Evolutionary conservation across 2,329 filamentous ascomycete species (phyloP).

Genomic region (Colletotrichum sojae): DNA sequence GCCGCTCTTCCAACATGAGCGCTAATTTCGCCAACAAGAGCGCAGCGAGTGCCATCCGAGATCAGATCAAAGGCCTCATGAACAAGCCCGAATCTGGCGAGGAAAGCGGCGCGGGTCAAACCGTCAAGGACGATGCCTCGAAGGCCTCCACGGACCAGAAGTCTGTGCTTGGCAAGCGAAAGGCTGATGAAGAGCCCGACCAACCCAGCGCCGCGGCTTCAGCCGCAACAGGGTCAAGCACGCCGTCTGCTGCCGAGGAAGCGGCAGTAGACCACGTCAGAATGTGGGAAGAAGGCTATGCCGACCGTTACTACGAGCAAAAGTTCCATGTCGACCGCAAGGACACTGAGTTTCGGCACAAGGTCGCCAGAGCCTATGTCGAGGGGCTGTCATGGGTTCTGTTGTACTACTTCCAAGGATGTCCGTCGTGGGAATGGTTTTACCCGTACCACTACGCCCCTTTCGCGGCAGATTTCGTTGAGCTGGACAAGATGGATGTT

Average conservation of each 20-base stretch:
- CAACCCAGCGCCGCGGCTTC: conserved; percentile 73
- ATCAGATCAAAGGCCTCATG: conserved; percentile 74
- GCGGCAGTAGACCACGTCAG: conserved; percentile 84
- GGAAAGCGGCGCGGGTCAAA: conserved; percentile 41
- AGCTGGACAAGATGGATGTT: conserved; percentile 83
- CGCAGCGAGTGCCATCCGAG: conserved; percentile 89
- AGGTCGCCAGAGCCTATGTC: conserved; percentile 92
- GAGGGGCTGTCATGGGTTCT: conserved; percentile 97
- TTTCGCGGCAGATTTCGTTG: conserved; percentile 94
- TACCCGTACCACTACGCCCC: conserved; percentile 99
- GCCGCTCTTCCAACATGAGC: conserved; percentile 50
- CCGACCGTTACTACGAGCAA: conserved; percentile 95
- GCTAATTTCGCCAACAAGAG: conserved; percentile 92
- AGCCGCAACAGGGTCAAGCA: conserved; percentile 66
- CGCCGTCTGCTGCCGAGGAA: conserved; percentile 69
- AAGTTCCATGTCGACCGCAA: conserved; percentile 90
- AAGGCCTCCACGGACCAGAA: conserved; percentile 50
- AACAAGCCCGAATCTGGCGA: conserved; percentile 40
- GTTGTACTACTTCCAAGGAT: conserved; percentile 97
- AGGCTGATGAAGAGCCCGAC: conserved; percentile 77
- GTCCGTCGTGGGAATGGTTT: conserved; percentile 99
- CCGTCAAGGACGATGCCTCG: conserved; percentile 40
- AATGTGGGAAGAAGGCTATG: conserved; percentile 96
- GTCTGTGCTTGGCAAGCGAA: conserved; percentile 80
- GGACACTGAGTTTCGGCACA: conserved; percentile 87